These are phyloP conservation scores for Beauveria sp. DNA, from an alignment of 2,329 filamentous ascomycete species.

Conservation along the genomic window DNA sequence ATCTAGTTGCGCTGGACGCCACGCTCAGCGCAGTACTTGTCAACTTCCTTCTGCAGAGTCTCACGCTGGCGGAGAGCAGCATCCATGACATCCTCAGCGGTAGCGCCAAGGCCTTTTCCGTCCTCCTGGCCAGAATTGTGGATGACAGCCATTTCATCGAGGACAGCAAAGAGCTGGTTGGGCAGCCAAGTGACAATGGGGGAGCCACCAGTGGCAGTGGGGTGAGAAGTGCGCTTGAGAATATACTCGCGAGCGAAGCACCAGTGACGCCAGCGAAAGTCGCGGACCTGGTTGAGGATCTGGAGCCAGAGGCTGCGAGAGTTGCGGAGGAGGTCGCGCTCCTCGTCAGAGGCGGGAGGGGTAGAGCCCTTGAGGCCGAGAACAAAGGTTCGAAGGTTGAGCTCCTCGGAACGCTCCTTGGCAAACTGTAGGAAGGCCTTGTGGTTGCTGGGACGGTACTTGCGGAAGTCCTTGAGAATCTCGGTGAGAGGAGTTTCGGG, in stretches of 20 bases:
- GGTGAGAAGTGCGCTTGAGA: slow-evolving; percentile 66
- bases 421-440: slow-evolving; percentile 76
- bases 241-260: slow-evolving; percentile 82
- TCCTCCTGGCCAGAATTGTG: slow-evolving; percentile 36
- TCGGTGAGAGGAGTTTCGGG: slow-evolving; percentile 80
- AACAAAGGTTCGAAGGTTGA: slow-evolving; percentile 53
- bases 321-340: slow-evolving; percentile 40
- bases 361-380: slow-evolving; percentile 26
- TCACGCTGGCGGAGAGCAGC: slow-evolving; percentile 54
- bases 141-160: slow-evolving; percentile 60
- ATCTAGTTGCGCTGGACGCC: slow-evolving; percentile 26
- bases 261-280: slow-evolving; percentile 81
- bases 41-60: slow-evolving; percentile 64
- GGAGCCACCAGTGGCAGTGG: slow-evolving; percentile 71
- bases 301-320: slow-evolving; percentile 55
- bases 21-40: slow-evolving; percentile 63
- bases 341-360: slow-evolving; percentile 18
- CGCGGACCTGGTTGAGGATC: slow-evolving; percentile 65
- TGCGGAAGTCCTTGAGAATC: slow-evolving; percentile 81
- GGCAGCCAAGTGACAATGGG: slow-evolving; percentile 81
- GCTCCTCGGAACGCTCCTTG: slow-evolving; percentile 35
- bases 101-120: slow-evolving; percentile 34
- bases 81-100: slow-evolving; percentile 58
- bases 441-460: slow-evolving; percentile 84
- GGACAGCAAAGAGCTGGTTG: slow-evolving; percentile 69